Evolutionary conservation across 129 eudicot genomes (phyloP).

Genomic region (Oenanthe sinensis): DNA sequence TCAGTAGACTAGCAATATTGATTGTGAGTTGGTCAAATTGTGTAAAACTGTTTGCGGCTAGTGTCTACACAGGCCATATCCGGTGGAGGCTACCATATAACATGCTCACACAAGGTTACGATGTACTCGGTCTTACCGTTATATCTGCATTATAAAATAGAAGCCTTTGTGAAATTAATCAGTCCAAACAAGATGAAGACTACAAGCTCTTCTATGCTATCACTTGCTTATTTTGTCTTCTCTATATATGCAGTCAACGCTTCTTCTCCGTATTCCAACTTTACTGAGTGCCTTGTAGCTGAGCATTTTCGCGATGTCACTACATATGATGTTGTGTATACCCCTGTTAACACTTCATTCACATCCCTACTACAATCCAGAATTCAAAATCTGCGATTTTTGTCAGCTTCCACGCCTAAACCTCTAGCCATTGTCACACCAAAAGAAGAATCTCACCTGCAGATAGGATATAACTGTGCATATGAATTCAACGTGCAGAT

Average conservation of each 20-base stretch:
- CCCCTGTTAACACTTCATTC: neutral
- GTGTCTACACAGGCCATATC: too few relatives aligned
- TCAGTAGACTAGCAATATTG: neutral
- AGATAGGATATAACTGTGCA: neutral
- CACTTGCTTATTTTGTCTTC: neutral
- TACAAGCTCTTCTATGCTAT: conserved; percentile 2
- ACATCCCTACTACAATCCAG: neutral
- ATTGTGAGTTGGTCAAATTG: too few relatives aligned
- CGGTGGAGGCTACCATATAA: too few relatives aligned
- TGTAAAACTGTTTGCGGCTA: too few relatives aligned
- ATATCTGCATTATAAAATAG: neutral
- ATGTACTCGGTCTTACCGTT: too few relatives aligned
- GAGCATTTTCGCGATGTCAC: neutral
- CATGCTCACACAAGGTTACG: too few relatives aligned
- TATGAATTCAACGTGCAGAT: conserved; percentile 16
- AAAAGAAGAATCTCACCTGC: neutral
- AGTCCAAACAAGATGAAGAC: conserved; percentile 1
- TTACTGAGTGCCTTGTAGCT: conserved; percentile 2
- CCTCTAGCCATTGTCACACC: neutral
- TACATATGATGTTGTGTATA: neutral
- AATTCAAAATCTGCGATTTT: neutral
- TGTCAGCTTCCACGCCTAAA: neutral
- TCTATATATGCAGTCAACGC: neutral
- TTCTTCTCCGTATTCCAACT: neutral
- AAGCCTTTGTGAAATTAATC: neutral